Evolutionary conservation across 2,329 filamentous ascomycete genomes (phyloP).

Genomic region (Aspergillus jensenii): DNA sequence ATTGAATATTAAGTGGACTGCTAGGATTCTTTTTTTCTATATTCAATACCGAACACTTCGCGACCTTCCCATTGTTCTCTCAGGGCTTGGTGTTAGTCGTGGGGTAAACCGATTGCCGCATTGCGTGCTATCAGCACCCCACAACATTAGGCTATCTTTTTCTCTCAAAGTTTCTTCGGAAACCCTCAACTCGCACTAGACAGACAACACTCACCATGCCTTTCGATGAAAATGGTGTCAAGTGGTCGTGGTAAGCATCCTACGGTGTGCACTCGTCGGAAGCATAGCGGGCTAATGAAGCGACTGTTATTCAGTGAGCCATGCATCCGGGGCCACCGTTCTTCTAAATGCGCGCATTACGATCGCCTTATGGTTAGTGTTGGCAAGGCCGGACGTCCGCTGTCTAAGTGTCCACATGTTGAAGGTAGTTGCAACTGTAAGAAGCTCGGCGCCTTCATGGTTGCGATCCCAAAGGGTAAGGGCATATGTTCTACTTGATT

Average conservation of each 20-base stretch:
- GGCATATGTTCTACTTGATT: background rate
- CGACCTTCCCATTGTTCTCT: background rate
- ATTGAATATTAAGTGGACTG: background rate
- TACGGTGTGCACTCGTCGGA: background rate
- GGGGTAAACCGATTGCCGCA: background rate
- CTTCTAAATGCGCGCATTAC: slow-evolving; percentile 50
- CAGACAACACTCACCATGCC: slow-evolving; percentile 33
- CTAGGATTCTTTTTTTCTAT: background rate
- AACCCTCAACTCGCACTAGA: background rate
- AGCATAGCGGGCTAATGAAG: background rate
- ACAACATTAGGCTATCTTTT: background rate
- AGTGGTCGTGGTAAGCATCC: slow-evolving; percentile 46
- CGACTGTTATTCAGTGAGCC: slow-evolving; percentile 37
- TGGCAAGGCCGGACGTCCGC: slow-evolving; percentile 48
- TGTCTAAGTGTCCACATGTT: slow-evolving; percentile 49
- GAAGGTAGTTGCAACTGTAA: slow-evolving; percentile 44
- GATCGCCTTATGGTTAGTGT: slow-evolving; percentile 52
- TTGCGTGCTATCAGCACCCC: slow-evolving; percentile 5
- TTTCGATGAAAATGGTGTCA: slow-evolving; percentile 44
- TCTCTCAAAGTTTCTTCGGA: background rate
- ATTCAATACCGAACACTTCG: background rate
- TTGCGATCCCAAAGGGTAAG: slow-evolving; percentile 45
- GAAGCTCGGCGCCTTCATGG: slow-evolving; percentile 45
- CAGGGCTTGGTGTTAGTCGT: background rate
- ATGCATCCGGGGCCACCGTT: slow-evolving; percentile 50